These are phyloP conservation scores for Penicillium psychrosexuale DNA, from an alignment of 2,329 filamentous ascomycete genomes.

Conservation along the genomic window DNA sequence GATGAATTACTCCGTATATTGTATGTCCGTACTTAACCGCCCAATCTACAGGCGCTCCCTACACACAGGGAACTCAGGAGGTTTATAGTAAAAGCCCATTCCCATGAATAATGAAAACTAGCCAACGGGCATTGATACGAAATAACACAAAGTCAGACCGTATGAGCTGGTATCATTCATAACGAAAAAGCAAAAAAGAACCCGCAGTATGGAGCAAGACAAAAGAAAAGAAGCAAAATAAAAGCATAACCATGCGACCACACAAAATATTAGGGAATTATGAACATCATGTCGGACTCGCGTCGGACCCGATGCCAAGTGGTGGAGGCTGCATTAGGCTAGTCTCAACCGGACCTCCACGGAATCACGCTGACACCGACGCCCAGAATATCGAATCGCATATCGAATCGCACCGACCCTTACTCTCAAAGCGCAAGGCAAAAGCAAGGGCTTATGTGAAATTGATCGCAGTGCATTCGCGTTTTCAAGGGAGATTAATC, in stretches of 20 bases:
- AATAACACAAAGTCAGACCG: constrained; percentile 27
- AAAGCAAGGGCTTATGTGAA: neutral
- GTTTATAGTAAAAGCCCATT: constrained; percentile 26
- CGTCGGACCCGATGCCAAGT: constrained; percentile 22
- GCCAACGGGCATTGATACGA: constrained; percentile 21
- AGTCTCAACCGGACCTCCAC: constrained; percentile 28
- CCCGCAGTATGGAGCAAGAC: constrained; percentile 19
- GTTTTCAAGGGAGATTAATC: neutral
- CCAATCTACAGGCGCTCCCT: neutral
- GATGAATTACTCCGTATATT: too few species aligned
- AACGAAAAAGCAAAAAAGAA: constrained; percentile 20
- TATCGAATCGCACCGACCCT: constrained; percentile 8
- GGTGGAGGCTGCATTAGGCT: constrained; percentile 26
- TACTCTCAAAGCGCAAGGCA: neutral
- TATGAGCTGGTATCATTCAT: constrained; percentile 42
- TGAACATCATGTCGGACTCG: constrained; percentile 16
- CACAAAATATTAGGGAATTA: constrained; percentile 22
- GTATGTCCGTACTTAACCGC: neutral
- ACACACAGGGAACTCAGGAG: neutral
- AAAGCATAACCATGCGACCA: constrained; percentile 16
- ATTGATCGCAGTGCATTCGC: neutral
- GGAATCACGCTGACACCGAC: constrained; percentile 26
- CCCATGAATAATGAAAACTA: constrained; percentile 31
- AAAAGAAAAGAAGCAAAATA: constrained; percentile 14
- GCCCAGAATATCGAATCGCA: constrained; percentile 3